Base-by-base conservation (phyloP, 148 eudicot species). In the Rhododendron ovatum region DNA sequence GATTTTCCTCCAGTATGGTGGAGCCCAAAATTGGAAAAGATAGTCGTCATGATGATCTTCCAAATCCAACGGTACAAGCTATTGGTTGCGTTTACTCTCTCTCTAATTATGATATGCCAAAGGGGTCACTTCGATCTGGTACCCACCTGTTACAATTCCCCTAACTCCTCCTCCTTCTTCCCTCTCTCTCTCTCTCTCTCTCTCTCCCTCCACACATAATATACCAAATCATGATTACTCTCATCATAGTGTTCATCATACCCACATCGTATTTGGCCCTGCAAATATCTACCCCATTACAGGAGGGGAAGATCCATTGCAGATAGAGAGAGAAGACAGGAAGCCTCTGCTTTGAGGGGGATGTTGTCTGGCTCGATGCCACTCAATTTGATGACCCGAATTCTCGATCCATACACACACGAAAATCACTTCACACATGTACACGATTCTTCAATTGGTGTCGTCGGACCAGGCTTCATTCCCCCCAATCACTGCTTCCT, bases 321-420 rank as follows among this genome's bases (percentile, higher is more conserved):
- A 63, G 82, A 57, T 24, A 65, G 37, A 69, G 35, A n/a, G 4
- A n/a, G 15, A 69, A 5, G 15, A 20, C 5, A 2, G 89, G 89
- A 87, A 90, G 91, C 85, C 50, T 88, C 84, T 87, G 81, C 30
- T 86, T 91, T 91, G 88, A 81, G 91, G 91, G 91, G 93, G 89
- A 91, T 91, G 91, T 88, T 84, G 91, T 87, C 90, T 91, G 93
- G 91, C 86, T 87, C 91, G 91, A 90, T 74, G 91, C 85, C 75
- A 84, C 59, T 43, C 30, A 6, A 65, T 3, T 33, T 82, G 67
- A 82, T 82, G 18, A 82, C 12, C 71, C 71, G 33, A 82, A 55
- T 80, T 30, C 82, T 17, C 30, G 45, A 35, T 82, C 37, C 50
- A 11, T 7, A 6, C 45, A 41, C 45, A 41, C 7, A 6, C 45